phyloP scores from a whole-genome alignment of 2,329 filamentous ascomycete species.

The Beauveria sp. region DNA sequence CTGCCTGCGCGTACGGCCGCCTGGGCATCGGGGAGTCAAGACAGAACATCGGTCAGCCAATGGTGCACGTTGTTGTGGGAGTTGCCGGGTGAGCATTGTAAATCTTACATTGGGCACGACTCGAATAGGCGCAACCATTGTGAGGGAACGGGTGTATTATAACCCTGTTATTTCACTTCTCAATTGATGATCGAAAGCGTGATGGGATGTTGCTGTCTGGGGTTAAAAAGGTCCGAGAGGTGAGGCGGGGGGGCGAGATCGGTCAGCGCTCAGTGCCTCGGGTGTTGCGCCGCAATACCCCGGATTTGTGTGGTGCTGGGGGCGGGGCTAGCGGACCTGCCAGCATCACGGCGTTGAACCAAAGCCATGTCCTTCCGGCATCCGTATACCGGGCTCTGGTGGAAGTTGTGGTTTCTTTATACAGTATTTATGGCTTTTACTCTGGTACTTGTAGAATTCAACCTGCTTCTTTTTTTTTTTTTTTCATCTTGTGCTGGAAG shows the following conservation, averaged over 20 bases:
- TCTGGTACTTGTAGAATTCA: background rate
- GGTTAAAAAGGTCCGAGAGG: background rate
- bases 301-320: slow-evolving; percentile 4
- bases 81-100: background rate
- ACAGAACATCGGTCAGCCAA: background rate
- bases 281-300: slow-evolving; percentile 9
- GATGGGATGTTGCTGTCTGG: background rate
- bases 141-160: background rate
- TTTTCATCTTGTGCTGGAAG: background rate
- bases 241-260: background rate
- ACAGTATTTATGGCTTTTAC: background rate
- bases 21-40: slow-evolving; percentile 25
- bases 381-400: background rate
- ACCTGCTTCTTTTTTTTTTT: no score
- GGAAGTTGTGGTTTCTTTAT: background rate
- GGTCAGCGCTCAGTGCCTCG: background rate
- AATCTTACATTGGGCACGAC: slow-evolving; percentile 27
- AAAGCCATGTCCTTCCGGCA: background rate
- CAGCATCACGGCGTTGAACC: background rate
- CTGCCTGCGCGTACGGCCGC: slow-evolving; percentile 58
- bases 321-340: background rate
- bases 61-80: background rate
- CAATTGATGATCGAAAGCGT: background rate
- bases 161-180: background rate
- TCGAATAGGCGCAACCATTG: slow-evolving; percentile 20